Conservation (phyloP, 2,329 filamentous ascomycete species). For the Furcasterigmium sp. region DNA sequence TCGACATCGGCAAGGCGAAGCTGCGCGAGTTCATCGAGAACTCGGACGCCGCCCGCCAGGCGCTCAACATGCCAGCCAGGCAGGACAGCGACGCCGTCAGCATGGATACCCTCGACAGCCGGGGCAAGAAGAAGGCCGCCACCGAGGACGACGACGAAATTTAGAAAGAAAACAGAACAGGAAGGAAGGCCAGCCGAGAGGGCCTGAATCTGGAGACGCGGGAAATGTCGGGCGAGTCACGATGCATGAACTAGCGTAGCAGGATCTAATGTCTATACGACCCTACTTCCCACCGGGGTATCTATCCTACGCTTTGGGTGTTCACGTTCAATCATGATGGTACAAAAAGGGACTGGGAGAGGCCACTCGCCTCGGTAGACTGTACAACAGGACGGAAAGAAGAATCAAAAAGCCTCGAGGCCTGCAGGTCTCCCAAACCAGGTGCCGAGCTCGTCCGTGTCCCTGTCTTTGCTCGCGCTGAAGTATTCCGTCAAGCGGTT, state of each 20-base stretch:
- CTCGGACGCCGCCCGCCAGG: constrained; percentile 79
- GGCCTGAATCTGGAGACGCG: too few species aligned
- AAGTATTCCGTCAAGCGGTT: constrained; percentile 76
- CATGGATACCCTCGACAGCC: constrained; percentile 56
- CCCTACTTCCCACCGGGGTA: too few species aligned
- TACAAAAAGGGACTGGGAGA: constrained; percentile 17
- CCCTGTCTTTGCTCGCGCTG: constrained; percentile 28
- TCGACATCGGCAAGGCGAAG: constrained; percentile 88
- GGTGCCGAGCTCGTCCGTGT: constrained; percentile 61
- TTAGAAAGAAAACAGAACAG: constrained; percentile 23
- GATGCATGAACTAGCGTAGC: constrained; percentile 2
- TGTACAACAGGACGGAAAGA: constrained; percentile 25
- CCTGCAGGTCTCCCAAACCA: constrained; percentile 79
- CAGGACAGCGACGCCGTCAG: constrained; percentile 44
- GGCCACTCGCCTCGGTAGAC: too few species aligned
- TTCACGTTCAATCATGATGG: background rate
- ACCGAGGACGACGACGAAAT: constrained; percentile 51
- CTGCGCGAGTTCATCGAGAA: constrained; percentile 85
- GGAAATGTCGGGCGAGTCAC: background rate
- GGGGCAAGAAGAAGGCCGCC: constrained; percentile 43
- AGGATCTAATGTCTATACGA: constrained; percentile 9
- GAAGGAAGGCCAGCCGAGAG: constrained; percentile 4
- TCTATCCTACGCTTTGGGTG: background rate
- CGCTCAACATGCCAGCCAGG: constrained; percentile 65
- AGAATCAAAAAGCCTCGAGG: constrained; percentile 60